Base-by-base conservation (phyloP, 305 asterid genomes). In the Vinca major region DNA sequence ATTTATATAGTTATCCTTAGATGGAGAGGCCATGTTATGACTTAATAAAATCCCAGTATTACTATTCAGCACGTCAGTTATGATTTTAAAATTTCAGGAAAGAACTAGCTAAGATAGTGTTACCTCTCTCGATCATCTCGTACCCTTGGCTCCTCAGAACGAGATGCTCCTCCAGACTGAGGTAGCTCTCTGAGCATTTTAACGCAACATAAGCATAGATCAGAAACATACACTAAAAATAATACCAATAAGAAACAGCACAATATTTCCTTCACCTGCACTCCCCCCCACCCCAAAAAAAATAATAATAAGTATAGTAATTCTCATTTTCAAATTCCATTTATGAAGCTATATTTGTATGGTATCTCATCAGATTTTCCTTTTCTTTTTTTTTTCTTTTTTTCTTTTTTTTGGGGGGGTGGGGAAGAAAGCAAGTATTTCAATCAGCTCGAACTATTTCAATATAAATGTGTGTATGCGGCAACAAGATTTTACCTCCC, bases 131-230 rank as follows among this genome's bases (percentile, higher is more conserved):
- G 80, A 77, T 89, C 97, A 70, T 85, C 88, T 53, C 88, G 86
- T 64, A 71, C 84, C 76, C 89, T 89, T 60, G 99, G 97, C 80
- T 94, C 97, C 83, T 84, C 99, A 13, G 97, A 86, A 62, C 88
- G 86, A 57, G 97, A 85, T 85, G 77, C 74, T 79, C 89, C 94
- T 65, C 91, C 96, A 75, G 96, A 17, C 78, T 81, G 97, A 65
- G 75, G 77, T 80, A 80, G 92, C 78, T 92, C 98, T 75, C 96
- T 92, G 77, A 63, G 80, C 53, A 78, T 56, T 73, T 57, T 50
- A 63, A 65, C 9, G 60, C 41, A 62, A 40, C 10, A 36, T n/a
- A 65, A 64, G 50, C 71, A 45, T 44, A 52, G 48, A 40, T 55
- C 21, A 26, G 7, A 47, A 26, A 1, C 61, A 16, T n/a, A 16